Base-by-base conservation (phyloP, 208 protist species). In the Acanthamoeba triangularis region DNA sequence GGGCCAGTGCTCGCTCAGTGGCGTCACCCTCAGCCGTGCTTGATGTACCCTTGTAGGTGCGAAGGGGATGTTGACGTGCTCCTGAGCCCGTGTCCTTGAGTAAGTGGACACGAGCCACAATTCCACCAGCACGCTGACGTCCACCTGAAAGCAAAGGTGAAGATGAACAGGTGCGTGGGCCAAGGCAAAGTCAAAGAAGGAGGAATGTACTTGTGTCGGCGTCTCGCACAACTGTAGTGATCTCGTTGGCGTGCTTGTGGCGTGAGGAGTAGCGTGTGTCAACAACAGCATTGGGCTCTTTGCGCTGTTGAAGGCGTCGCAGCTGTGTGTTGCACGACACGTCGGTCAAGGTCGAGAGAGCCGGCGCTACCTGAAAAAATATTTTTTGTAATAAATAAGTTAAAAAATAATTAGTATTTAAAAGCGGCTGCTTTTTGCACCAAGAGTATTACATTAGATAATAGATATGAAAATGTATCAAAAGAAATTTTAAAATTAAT, bases 41-140 rank as follows among this genome's bases (percentile, higher is more conserved):
- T 49, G 69, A 47, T 41, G 69, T 78, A 1, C 69, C 69, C 69
- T 41, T 78, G 69, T 78, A 78, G 33, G 69, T 78, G 13, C 69
- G 10, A 35, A 78, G 52, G n/a, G 69, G 69, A 47, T 78, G 69
- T 78, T 78, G 69, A 49, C 4, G 69, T 23, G 69, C 69, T 78
- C 69, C 69, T 49, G 69, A 78, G 16, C n/a, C 33, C 6, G 33
- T 78, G 37, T 78, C 69, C 69, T 78, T 78, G 16, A 78, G 69
- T 23, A 49, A 11, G 69, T 78, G 69, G 37, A 78, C 37, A 47
- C 33, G 33, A 35, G 35, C 69, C n/a, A 78, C 37, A 47, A 78
- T 41, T 18, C 69, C 69, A 35, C 69, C 69, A 49, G n/a, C 69
- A 35, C 33, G 61, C 28, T 67, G 61, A 23, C 23, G 61, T 23